Evolutionary conservation across 495 filamentous ascomycete genomes (phyloP), one percentile per base, ranked within the genome.

Genomic region (Lichina pygmaea): DNA sequence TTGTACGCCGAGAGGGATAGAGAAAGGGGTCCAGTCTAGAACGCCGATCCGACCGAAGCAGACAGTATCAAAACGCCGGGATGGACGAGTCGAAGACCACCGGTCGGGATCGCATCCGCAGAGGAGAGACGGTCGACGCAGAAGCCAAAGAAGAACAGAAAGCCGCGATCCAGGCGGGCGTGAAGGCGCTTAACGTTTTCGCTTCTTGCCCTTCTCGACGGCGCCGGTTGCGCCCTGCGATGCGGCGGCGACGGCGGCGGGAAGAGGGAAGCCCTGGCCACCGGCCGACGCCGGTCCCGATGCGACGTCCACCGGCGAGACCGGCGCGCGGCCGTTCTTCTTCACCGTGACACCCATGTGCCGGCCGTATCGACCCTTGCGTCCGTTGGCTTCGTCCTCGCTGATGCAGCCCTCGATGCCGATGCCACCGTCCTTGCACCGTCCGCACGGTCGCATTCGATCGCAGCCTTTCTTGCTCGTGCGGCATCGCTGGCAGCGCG

Each of bases 401-500:
- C 84, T 93, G 57, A 95, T 71, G 58, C 89, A 97, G 43, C 81
- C 78, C 38, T 95, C 86, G 45, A 83, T 71, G 43, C 80, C 76
- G 53, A 97, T 78, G 11, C 89, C 89, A 30, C 91, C 89, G 62
- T 97, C 89, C 56, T 82, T 81, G 72, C 89, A 97, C 49, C 89
- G 72, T 36, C 81, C 80, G 55, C 89, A 97, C 9, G 89, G 89
- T 38, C 89, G 75, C 55, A 93, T 85, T 45, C 89, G 76, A 65
- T 97, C 91, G 56, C 89, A 97, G 6, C 89, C 89, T 62, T 97
- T 97, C 69, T 97, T 97, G 58, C 86, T 94, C 71, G 95, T 95
- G 49, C 89, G 77, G 66, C 89, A 97, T 41, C 89, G 81, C 57
- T 95, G 89, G 67, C 89, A 97, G 51, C 89, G 86, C 32, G 89